Percentiles rank a stretch among this genome's conserved stretches.
Conservation (phyloP, 2,329 filamentous ascomycete species). For the Neonectria faginata region DNA sequence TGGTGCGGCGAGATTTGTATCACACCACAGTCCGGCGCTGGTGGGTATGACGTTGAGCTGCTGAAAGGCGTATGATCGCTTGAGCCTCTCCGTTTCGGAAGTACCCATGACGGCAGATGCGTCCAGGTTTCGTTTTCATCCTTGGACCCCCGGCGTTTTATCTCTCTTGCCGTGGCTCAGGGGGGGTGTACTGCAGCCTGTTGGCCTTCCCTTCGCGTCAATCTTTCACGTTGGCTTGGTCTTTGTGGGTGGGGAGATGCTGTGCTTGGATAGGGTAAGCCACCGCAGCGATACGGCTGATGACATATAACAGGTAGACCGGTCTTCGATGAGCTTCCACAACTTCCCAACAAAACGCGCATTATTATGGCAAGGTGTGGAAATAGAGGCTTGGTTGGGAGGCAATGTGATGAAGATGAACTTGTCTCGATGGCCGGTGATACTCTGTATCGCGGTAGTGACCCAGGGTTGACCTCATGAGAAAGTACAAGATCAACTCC, state of each 20-base stretch:
- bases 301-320: background rate
- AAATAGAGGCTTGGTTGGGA: background rate
- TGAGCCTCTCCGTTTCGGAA: slow-evolving; percentile 14
- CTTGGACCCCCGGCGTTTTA: background rate
- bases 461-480: background rate
- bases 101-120: slow-evolving; percentile 31
- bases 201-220: background rate
- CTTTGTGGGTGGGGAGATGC: background rate
- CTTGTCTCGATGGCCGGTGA: background rate
- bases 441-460: background rate
- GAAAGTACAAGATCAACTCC: background rate
- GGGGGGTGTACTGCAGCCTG: slow-evolving; percentile 1
- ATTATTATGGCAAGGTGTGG: background rate
- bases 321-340: background rate
- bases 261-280: background rate
- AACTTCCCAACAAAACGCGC: background rate
- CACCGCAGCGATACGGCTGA: background rate
- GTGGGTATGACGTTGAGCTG: slow-evolving; percentile 40
- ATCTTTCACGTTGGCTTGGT: background rate
- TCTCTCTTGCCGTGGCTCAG: slow-evolving; percentile 12
- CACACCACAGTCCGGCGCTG: slow-evolving; percentile 32
- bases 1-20: slow-evolving; percentile 37
- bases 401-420: background rate
- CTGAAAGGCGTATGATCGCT: slow-evolving; percentile 25
- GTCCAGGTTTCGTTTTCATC: slow-evolving; percentile 18